phyloP scores from a whole-genome alignment of 2,329 filamentous ascomycete genomes.

The Verticillium alfalfae region DNA sequence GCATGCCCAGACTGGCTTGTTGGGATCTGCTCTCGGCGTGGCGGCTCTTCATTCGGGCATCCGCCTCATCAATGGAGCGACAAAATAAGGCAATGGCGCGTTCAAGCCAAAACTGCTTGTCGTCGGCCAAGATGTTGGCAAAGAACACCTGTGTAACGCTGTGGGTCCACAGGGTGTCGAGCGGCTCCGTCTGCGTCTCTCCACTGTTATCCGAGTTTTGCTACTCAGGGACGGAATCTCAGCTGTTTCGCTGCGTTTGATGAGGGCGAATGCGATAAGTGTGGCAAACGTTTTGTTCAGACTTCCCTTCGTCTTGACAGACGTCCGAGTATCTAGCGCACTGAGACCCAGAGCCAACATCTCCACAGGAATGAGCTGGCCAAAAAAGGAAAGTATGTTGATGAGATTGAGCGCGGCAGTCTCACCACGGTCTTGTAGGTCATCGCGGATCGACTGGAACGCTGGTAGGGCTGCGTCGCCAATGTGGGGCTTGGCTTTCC shows the following conservation, averaged over 20 bases:
- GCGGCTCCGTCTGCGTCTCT: constrained; percentile 24
- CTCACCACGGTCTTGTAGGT: constrained; percentile 39
- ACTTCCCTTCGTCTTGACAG: constrained; percentile 31
- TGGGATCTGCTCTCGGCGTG: constrained; percentile 18
- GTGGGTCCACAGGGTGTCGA: constrained; percentile 46
- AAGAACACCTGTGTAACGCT: constrained; percentile 49
- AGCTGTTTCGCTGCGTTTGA: constrained; percentile 43
- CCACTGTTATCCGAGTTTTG: constrained; percentile 28
- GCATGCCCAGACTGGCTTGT: constrained; percentile 27
- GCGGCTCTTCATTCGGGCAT: constrained; percentile 11
- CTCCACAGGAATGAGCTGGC: constrained; percentile 60
- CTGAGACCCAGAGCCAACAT: constrained; percentile 54
- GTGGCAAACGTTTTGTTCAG: constrained; percentile 43
- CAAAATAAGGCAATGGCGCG: constrained; percentile 42
- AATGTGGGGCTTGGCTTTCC: constrained; percentile 48
- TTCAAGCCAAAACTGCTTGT: constrained; percentile 42
- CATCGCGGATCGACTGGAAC: constrained; percentile 41
- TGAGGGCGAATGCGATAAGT: constrained; percentile 45
- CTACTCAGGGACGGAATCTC: constrained; percentile 29
- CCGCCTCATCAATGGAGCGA: constrained; percentile 40
- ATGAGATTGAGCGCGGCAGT: constrained; percentile 58
- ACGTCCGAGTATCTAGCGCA: constrained; percentile 37
- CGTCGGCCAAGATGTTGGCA: constrained; percentile 35
- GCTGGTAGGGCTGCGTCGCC: constrained; percentile 33
- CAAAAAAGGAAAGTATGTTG: constrained; percentile 59